A percentile compares a stretch with the other conserved stretches of the same genome.
phyloP scores from a whole-genome alignment of 2,329 filamentous ascomycete species.

The Fusarium devonianum region DNA sequence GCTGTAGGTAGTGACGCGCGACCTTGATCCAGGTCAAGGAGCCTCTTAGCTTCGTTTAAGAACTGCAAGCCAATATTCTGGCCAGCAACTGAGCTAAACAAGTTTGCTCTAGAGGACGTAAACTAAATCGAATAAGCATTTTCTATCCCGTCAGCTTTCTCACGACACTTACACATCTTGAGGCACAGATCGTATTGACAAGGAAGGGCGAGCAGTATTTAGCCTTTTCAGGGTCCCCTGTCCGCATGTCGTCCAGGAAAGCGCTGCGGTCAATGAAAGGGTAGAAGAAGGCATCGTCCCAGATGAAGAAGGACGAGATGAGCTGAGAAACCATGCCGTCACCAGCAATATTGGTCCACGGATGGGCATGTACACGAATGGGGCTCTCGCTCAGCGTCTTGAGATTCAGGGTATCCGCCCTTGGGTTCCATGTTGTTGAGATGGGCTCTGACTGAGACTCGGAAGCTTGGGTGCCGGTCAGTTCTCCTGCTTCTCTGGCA shows the following conservation, averaged over 20 bases:
- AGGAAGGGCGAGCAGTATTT: slow-evolving; percentile 44
- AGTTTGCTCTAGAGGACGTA: slow-evolving; percentile 33
- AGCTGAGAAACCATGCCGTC: slow-evolving; percentile 45
- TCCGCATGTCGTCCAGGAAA: slow-evolving; percentile 42
- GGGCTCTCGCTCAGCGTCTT: slow-evolving; percentile 25
- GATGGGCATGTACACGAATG: slow-evolving; percentile 39
- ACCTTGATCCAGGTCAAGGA: slow-evolving; percentile 32
- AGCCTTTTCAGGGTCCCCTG: slow-evolving; percentile 17
- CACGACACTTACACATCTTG: slow-evolving; percentile 37
- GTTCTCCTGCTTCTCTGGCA: background rate
- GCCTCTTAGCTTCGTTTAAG: slow-evolving; percentile 36
- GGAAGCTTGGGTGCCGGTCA: background rate
- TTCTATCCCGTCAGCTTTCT: background rate
- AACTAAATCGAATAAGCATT: slow-evolving; percentile 6
- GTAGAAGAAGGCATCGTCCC: slow-evolving; percentile 39
- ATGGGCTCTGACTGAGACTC: background rate
- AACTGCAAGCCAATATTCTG: slow-evolving; percentile 31
- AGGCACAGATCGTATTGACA: slow-evolving; percentile 45
- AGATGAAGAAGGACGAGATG: slow-evolving; percentile 43
- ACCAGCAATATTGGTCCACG: slow-evolving; percentile 43
- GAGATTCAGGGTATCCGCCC: slow-evolving; percentile 11
- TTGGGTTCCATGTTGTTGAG: background rate
- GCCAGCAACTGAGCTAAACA: slow-evolving; percentile 12
- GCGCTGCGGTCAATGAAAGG: slow-evolving; percentile 38
- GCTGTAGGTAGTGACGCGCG: slow-evolving; percentile 30